Conservation (phyloP, 768 basidiomycete species). For the Serpula lacrymans region DNA sequence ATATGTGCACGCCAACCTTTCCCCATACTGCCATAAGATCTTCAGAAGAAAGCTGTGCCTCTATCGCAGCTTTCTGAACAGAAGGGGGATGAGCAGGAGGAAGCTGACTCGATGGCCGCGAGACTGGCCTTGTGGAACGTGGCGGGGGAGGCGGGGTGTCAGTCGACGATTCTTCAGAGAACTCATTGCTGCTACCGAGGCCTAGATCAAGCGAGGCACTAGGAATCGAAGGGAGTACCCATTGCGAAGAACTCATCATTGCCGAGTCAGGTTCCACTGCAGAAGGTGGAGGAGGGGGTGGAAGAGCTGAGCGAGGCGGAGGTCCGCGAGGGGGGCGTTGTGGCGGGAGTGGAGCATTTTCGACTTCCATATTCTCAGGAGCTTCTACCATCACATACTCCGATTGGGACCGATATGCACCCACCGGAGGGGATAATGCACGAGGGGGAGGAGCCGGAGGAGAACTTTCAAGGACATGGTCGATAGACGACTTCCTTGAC, state of each 20-base stretch:
- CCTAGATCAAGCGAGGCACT: constrained; percentile 53
- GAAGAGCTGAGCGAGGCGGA: constrained; percentile 21
- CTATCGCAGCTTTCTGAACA: constrained; percentile 16
- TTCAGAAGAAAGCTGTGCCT: constrained; percentile 48
- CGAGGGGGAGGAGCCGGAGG: constrained; percentile 8
- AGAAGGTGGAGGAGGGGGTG: constrained; percentile 38
- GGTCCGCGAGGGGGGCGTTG: constrained; percentile 28
- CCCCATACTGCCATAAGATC: constrained; percentile 70
- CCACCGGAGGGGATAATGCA: constrained; percentile 1
- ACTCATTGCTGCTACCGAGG: constrained; percentile 44
- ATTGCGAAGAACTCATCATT: constrained; percentile 45
- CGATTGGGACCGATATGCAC: constrained; percentile 27
- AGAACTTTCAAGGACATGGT: constrained; percentile 16
- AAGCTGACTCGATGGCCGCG: constrained; percentile 11
- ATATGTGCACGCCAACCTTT: constrained; percentile 71
- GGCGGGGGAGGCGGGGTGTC: constrained; percentile 29
- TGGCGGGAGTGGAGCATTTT: constrained; percentile 38
- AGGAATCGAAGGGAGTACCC: constrained; percentile 65
- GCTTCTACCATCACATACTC: constrained; percentile 69
- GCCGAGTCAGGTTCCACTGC: constrained; percentile 28
- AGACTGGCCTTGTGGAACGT: constrained; percentile 12
- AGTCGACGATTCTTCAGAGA: constrained; percentile 53
- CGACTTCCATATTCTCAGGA: constrained; percentile 33
- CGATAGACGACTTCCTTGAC: constrained; percentile 36
- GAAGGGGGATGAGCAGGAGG: constrained; percentile 8